Evolutionary conservation across 176 grass and related monocot species (phyloP).

Genomic region (Urochloa ruziziensis): DNA sequence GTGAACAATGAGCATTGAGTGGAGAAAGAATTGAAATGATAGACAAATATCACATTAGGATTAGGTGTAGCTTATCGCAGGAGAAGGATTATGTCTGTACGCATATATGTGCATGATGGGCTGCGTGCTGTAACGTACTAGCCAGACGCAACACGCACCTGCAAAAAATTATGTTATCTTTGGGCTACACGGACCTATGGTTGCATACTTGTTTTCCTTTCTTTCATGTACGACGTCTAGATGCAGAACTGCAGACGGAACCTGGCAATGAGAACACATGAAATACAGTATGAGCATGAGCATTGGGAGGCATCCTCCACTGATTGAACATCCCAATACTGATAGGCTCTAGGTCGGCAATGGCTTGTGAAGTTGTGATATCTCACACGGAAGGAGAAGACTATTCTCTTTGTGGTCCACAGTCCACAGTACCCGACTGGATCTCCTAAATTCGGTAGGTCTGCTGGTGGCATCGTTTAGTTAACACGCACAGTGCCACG

Average conservation of each 20-base stretch:
- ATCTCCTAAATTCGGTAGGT: background rate
- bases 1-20: background rate
- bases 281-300: background rate
- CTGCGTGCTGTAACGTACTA: background rate
- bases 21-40: background rate
- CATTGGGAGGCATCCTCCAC: background rate
- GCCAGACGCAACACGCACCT: conserved; percentile 1
- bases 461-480: background rate
- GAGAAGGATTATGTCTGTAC: background rate
- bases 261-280: background rate
- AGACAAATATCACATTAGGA: background rate
- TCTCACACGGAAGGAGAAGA: too few relatives aligned
- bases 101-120: background rate
- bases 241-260: background rate
- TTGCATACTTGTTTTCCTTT: background rate
- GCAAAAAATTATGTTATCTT: conserved; percentile 14
- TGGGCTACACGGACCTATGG: background rate
- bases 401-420: background rate
- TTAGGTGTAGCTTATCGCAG: background rate
- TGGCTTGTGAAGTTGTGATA: background rate
- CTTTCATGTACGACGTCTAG: background rate
- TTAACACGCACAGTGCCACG: background rate
- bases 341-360: background rate
- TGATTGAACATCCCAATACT: background rate
- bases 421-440: background rate